phyloP scores from a whole-genome alignment of 257 asterid genomes.

The Solanum boliviense region DNA sequence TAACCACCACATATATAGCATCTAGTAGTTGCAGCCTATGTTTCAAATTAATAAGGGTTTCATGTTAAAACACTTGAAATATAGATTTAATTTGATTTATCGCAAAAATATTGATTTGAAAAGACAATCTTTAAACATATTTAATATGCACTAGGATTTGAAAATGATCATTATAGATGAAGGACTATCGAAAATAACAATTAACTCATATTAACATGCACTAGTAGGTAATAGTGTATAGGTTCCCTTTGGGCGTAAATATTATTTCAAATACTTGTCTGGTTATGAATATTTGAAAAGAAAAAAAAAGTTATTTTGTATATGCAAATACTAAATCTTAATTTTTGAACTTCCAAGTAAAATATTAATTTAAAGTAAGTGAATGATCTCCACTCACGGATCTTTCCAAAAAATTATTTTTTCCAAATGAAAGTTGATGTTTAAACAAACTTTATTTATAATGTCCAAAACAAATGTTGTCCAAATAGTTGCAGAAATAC shows the following conservation, averaged over 20 bases:
- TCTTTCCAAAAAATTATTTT: no score
- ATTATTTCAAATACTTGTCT: not conserved
- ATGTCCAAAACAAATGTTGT: not conserved
- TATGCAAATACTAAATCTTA: not conserved
- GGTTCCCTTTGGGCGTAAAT: not conserved
- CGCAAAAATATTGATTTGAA: not conserved
- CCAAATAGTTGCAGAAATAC: not conserved
- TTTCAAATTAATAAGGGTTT: not conserved
- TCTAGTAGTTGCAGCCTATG: not conserved
- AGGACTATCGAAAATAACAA: not conserved
- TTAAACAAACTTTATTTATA: no score
- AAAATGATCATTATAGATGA: not conserved
- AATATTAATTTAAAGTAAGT: not conserved
- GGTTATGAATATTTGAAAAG: not conserved
- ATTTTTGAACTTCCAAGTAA: not conserved
- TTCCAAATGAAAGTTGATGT: not conserved
- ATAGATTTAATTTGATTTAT: not conserved
- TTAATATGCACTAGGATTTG: not conserved
- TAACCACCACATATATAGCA: not conserved
- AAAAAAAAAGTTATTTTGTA: not conserved
- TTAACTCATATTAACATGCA: not conserved
- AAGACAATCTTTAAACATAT: not conserved
- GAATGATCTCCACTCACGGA: not conserved
- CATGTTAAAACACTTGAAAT: not conserved
- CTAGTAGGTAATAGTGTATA: not conserved